A percentile compares a stretch with the other conserved stretches of the same genome.
phyloP scores from a whole-genome alignment of 2,329 filamentous ascomycete genomes.

The Cyphellophora europaea region DNA sequence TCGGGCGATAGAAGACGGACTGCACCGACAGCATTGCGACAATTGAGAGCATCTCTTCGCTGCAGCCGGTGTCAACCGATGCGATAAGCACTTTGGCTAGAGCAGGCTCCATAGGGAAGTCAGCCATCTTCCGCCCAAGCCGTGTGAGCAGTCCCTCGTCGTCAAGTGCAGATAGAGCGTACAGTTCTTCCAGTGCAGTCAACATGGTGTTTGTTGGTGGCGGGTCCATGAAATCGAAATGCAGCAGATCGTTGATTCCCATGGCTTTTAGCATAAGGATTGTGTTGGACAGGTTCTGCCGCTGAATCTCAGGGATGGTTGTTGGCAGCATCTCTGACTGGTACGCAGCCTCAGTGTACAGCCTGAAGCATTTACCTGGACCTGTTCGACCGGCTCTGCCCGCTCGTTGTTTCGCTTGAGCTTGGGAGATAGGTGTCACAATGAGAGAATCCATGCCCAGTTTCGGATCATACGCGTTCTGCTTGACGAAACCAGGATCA shows the following conservation, averaged over 20 bases:
- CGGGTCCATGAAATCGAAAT: conserved; percentile 99
- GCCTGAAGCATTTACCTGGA: conserved; percentile 87
- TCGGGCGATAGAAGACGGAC: conserved; percentile 86
- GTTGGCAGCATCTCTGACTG: conserved; percentile 96
- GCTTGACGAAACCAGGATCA: conserved; percentile 95
- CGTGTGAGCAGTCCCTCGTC: conserved; percentile 91
- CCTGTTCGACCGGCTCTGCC: conserved; percentile 90
- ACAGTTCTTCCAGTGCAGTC: conserved; percentile 88
- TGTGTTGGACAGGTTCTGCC: conserved; percentile 83
- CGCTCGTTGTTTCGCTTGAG: conserved; percentile 88
- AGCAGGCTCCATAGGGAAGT: conserved; percentile 95
- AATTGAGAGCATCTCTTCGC: conserved; percentile 88
- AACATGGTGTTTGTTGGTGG: conserved; percentile 97
- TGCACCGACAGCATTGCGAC: conserved; percentile 87
- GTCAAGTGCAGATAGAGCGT: conserved; percentile 81
- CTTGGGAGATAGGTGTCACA: conserved; percentile 92
- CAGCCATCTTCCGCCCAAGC: conserved; percentile 91
- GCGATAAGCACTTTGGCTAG: conserved; percentile 85
- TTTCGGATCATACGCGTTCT: conserved; percentile 94
- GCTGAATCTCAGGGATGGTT: conserved; percentile 90
- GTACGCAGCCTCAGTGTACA: conserved; percentile 93
- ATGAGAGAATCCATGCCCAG: conserved; percentile 95
- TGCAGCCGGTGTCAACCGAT: conserved; percentile 78
- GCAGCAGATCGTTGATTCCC: conserved; percentile 94
- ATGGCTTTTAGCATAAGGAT: conserved; percentile 98